Evolutionary conservation across 2,329 filamentous ascomycete genomes (phyloP), one percentile per base, ranked within the genome.

Genomic region (Xylariaceae sp.): DNA sequence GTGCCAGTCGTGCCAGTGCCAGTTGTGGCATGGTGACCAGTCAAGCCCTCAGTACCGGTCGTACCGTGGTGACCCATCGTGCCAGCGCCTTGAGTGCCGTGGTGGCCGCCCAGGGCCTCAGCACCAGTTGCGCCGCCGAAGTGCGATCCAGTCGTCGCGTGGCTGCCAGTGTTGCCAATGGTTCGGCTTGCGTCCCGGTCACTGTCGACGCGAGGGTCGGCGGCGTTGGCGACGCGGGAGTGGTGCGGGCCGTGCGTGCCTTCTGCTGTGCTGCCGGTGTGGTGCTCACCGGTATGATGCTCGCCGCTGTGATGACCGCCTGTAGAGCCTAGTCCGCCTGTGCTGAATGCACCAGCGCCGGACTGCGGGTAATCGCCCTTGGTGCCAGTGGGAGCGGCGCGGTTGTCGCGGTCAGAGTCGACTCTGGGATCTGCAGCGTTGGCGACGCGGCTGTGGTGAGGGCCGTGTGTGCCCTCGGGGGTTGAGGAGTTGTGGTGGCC

Each of bases 121-220:
- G 23, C 3, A 30, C 23, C 23, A 30, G 23, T 30, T 30, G 23
- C 23, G 23, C 23, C 23, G 23, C 23, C 23, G 23, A 30, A 30
- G 4, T 30, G 23, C 23, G 23, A 30, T 30, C 23, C 23, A 30
- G 23, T 30, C 3, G 23, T 30, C 3, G 23, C 23, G 5, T 30
- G 23, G 3, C 23, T 59, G 53, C 68, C 69, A n/a, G 69, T 69
- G 63, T 74, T 74, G 44, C 72, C 72, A 6, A 65, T 68, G 54
- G 68, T 71, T 23, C 72, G 71, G 58, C 72, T 71, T 23, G 67
- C 73, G 61, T 79, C 77, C 9, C 77, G 72, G 66, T 83, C 78
- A 48, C 76, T 79, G 67, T 83, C 80, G 50, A 82, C 72, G 51
- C 80, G 74, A 18, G 80, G 80, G 65, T 84, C 81, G 5, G 71